Conservation (phyloP, 306 rosid species). For the Castanea crenata region DNA sequence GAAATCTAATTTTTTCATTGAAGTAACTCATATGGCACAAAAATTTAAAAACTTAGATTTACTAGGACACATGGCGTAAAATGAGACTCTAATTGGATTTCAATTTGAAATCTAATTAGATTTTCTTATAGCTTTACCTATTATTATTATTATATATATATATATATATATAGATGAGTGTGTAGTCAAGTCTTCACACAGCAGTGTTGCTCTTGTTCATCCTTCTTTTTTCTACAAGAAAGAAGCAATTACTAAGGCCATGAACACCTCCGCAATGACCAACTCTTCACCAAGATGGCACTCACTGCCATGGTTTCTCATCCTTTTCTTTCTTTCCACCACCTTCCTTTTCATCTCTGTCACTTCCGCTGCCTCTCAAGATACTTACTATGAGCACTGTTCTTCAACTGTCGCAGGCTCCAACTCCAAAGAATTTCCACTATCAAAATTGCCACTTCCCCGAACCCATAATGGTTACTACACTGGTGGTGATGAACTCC, state of each 20-base stretch:
- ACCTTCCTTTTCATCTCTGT: slow-evolving; percentile 15
- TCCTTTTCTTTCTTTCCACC: slow-evolving; percentile 19
- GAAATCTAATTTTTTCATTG: too few species aligned
- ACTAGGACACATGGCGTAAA: too few species aligned
- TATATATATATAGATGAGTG: too few species aligned
- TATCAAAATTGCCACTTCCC: slow-evolving; percentile 1
- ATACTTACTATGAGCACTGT: slow-evolving; percentile 40
- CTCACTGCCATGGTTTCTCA: slow-evolving; percentile 27
- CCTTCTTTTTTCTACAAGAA: background rate
- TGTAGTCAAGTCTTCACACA: background rate
- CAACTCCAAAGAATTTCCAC: background rate
- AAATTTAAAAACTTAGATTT: too few species aligned
- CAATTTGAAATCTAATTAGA: too few species aligned
- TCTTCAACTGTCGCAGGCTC: slow-evolving; percentile 34
- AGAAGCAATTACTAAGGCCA: background rate
- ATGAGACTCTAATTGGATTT: too few species aligned
- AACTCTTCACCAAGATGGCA: background rate
- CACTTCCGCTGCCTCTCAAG: slow-evolving; percentile 19
- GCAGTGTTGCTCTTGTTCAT: background rate
- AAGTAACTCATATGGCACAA: too few species aligned
- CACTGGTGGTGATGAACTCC: slow-evolving; percentile 23
- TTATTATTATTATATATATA: too few species aligned
- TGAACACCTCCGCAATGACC: background rate
- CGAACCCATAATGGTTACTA: slow-evolving; percentile 29
- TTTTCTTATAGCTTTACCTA: too few species aligned